Evolutionary conservation across 2,329 filamentous ascomycete species (phyloP).

Genomic region (Beauveria sp.): DNA sequence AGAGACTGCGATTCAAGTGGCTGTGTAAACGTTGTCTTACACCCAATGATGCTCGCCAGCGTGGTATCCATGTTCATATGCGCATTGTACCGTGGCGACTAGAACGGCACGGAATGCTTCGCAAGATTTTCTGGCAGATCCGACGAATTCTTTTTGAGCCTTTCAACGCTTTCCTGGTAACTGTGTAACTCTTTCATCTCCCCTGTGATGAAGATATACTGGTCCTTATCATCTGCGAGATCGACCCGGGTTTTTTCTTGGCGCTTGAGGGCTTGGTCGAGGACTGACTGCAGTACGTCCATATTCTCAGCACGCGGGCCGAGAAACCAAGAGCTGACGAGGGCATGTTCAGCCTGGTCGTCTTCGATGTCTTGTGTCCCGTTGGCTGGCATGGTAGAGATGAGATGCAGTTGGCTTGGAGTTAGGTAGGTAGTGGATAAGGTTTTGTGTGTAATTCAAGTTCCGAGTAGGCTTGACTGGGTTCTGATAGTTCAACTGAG

Average conservation of each 20-base stretch:
- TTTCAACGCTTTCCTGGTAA: not conserved
- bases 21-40: not conserved
- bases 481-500: too few relatives aligned
- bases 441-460: not conserved
- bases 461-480: too few relatives aligned
- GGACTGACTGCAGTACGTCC: not conserved
- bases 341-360: not conserved
- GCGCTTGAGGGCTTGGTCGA: not conserved
- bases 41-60: not conserved
- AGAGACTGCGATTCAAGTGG: not conserved
- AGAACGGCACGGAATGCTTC: not conserved
- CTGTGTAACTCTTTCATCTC: not conserved
- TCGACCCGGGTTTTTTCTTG: not conserved
- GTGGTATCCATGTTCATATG: not conserved
- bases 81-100: not conserved
- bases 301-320: not conserved
- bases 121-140: not conserved
- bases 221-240: not conserved
- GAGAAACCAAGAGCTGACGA: not conserved
- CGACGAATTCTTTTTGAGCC: not conserved
- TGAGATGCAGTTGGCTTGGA: too few relatives aligned
- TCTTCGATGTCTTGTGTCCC: not conserved
- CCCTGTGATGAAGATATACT: not conserved
- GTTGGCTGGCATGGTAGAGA: too few relatives aligned
- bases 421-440: too few relatives aligned